phyloP scores from a whole-genome alignment of 305 asterid genomes.

The Fraxinus platypoda region DNA sequence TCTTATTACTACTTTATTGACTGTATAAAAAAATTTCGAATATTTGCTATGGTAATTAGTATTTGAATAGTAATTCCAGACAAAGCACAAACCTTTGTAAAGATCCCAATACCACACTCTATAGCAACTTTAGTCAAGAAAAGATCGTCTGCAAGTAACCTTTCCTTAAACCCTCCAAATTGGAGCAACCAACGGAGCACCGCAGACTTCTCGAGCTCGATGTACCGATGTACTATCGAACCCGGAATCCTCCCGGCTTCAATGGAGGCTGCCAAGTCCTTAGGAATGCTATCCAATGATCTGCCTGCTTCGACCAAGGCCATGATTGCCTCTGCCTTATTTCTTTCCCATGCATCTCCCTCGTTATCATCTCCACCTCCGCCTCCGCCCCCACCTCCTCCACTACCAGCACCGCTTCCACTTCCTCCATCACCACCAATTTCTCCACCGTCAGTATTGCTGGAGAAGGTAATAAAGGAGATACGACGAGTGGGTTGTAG shows the following conservation, averaged over 20 bases:
- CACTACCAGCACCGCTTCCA: constrained; percentile 28
- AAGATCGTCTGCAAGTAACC: constrained; percentile 91
- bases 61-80: background rate
- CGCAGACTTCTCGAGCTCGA: constrained; percentile 77
- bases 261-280: constrained; percentile 75
- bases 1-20: background rate
- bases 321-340: constrained; percentile 68
- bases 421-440: constrained; percentile 1
- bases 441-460: constrained; percentile 27
- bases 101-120: constrained; percentile 93
- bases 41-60: background rate
- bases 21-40: background rate
- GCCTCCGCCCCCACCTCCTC: constrained; percentile 25
- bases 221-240: constrained; percentile 51
- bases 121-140: constrained; percentile 91
- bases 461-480: constrained; percentile 38
- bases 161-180: constrained; percentile 85
- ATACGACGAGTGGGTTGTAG: constrained; percentile 34
- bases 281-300: constrained; percentile 75
- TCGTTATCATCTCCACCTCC: constrained; percentile 32
- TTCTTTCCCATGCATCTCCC: constrained; percentile 66
- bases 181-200: constrained; percentile 63
- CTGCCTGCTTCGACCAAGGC: constrained; percentile 76
- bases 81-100: constrained; percentile 65
- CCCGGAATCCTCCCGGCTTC: constrained; percentile 81